Base-by-base conservation (phyloP, 2,329 filamentous ascomycete species). In the Cercospora sp. region DNA sequence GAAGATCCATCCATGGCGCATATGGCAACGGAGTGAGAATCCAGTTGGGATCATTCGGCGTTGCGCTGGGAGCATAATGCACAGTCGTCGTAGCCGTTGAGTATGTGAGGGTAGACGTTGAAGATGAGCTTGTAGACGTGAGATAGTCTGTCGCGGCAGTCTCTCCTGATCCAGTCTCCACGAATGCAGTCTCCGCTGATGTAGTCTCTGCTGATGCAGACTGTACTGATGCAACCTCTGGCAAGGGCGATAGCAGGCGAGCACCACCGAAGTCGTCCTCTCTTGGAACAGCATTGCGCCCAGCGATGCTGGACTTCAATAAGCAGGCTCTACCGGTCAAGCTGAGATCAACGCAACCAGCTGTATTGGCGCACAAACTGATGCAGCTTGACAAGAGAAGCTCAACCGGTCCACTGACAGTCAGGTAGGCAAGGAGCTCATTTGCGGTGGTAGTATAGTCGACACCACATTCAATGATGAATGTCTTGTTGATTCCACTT, bases 401-500 rank as follows among this genome's bases (percentile, higher is more conserved):
- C 37, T 40, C 37, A 1, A 40, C 37, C 13, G 37, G 37, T 40
- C 37, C 37, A 40, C 13, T 40, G 37, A 40, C 37, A 40, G 37
- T 40, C 12, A 40, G 37, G 6, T 40, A 40, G 37, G 37, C 37
- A 7, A 63, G 30, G 6, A 53, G 24, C n/a, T 53, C 61, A 18
- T 40, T 28, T 13, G 10, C 16, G 10, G 45, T 34, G n/a, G 61
- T 51, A 10, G 66, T 63, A 59, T 77, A 74, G 55, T 78, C 77
- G 30, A 75, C 72, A 34, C 71, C 74, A 61, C 77, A 78, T 51
- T 76, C 74, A 57, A 78, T 72, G 30, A 72, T 37, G 66, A 73
- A 77, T n/a, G 66, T 60, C 9, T 68, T 67, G 34, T 30, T 69
- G n/a, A 68, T 63, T 16, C 72, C 72, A 37, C 66, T 73, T 21